These are phyloP conservation scores for Colletotrichum chrysophilum DNA, from an alignment of 2,329 filamentous ascomycete genomes.

Conservation along the genomic window DNA sequence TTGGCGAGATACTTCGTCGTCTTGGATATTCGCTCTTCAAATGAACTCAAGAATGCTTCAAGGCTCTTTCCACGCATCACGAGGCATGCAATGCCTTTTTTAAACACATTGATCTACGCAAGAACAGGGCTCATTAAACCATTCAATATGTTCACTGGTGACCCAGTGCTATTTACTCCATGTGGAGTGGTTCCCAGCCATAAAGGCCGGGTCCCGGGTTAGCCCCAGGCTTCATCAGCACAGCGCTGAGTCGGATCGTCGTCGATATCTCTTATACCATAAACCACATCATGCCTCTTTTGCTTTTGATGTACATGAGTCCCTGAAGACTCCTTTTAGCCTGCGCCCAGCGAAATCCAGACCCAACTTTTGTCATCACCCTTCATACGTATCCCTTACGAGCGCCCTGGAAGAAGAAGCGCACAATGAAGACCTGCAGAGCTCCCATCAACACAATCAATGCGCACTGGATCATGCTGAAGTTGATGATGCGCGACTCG, in stretches of 20 bases:
- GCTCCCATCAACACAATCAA: constrained; percentile 96
- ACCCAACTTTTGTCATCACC: constrained; percentile 4
- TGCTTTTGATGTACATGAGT: constrained; percentile 21
- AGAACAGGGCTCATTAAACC: neutral
- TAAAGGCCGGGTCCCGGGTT: neutral
- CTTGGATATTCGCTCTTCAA: neutral
- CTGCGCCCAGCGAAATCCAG: constrained; percentile 10
- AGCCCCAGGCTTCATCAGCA: neutral
- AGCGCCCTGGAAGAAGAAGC: constrained; percentile 94
- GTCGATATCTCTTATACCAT: constrained; percentile 17
- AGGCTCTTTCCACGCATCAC: neutral
- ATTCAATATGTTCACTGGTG: neutral
- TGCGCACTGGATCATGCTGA: constrained; percentile 89
- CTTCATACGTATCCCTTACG: constrained; percentile 72
- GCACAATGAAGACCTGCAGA: constrained; percentile 94
- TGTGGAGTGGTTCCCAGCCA: neutral
- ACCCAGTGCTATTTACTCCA: neutral
- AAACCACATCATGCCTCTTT: constrained; percentile 17
- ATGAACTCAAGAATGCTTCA: neutral
- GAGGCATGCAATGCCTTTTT: neutral
- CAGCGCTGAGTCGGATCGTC: constrained; percentile 12
- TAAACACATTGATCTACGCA: neutral
- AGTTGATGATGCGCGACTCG: constrained; percentile 95
- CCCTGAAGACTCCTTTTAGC: constrained; percentile 10
- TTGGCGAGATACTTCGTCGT: neutral